Evolutionary conservation across 2,329 filamentous ascomycete genomes (phyloP), one percentile per base, ranked within the genome.

Genomic region (Juglanconis sp.): DNA sequence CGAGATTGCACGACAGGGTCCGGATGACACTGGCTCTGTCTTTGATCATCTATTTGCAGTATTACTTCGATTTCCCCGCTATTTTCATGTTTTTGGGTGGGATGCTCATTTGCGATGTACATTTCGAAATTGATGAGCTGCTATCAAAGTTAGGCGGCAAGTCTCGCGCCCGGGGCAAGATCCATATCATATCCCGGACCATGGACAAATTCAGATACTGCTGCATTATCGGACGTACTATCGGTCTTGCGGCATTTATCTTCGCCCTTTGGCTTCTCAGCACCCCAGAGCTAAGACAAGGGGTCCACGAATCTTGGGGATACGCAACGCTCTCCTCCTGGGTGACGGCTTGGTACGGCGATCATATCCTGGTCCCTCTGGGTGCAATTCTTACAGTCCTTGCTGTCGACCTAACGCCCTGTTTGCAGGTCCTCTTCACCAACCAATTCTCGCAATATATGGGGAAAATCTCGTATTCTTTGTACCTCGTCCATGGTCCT

Each of bases 31-130:
- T 69, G 31, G 53, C 63, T 3, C 15, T 63, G 1, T 57, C 52
- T 3, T 52, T 71, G 8, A 66, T 66, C 0, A 36, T 63, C 24
- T 73, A 69, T 42, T 67, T 67, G 8, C 51, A 68, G 15, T 67
- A 58, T 56, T 68, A 62, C 46, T 62, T 66, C 15, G n/a, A 24
- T 11, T 67, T 69, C 59, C 73, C 70, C 69, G 63, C 64, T 4
- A 52, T 67, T 4, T 70, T 70, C 15, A 60, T 74, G 1, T 74
- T 74, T 44, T 15, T 72, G 1, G 57, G 64, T 0, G 72, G 72
- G 24, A 72, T 74, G 71, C 58, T 73, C 9, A 40, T 69, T 24
- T 72, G 70, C 48, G 72, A 73, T 44, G 13, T 68, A 15, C 65
- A 66, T 54, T 67, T 72, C 34, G 59, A 63, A 54, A 35, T 69